Conservation (phyloP, 2,329 filamentous ascomycete species). For the Trichoderma koningii region DNA sequence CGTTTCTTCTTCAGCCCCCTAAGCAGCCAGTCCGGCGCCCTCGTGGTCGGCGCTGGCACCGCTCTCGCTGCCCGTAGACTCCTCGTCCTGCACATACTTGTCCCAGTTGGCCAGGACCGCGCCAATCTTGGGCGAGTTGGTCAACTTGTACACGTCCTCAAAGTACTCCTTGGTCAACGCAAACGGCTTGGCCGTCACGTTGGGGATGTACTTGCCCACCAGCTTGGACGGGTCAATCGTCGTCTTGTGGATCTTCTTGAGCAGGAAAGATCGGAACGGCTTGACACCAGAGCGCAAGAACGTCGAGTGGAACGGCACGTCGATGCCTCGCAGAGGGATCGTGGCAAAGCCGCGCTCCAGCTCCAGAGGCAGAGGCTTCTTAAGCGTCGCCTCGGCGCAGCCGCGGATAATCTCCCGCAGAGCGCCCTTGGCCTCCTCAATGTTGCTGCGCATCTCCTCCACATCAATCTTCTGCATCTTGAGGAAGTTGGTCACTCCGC, state of each 20-base stretch:
- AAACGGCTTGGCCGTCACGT: slow-evolving; percentile 95
- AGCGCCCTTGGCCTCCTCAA: slow-evolving; percentile 89
- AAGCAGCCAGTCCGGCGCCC: slow-evolving; percentile 47
- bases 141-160: slow-evolving; percentile 95
- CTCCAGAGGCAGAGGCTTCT: slow-evolving; percentile 84
- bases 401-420: slow-evolving; percentile 88
- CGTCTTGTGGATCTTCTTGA: slow-evolving; percentile 99
- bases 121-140: slow-evolving; percentile 77
- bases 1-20: slow-evolving; percentile 28
- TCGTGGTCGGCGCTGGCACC: slow-evolving; percentile 47
- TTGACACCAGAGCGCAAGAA: slow-evolving; percentile 98
- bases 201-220: slow-evolving; percentile 98
- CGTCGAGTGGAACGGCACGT: slow-evolving; percentile 98
- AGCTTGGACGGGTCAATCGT: slow-evolving; percentile 96
- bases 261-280: slow-evolving; percentile 95
- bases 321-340: slow-evolving; percentile 94
- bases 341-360: slow-evolving; percentile 95
- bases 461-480: slow-evolving; percentile 98
- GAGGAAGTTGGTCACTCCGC: slow-evolving; percentile 88
- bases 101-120: slow-evolving; percentile 86
- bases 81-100: slow-evolving; percentile 62
- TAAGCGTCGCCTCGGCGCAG: slow-evolving; percentile 81
- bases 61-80: slow-evolving; percentile 41
- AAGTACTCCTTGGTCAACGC: slow-evolving; percentile 98
- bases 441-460: slow-evolving; percentile 82